These are phyloP conservation scores for Paramecium sexaurelia DNA, from an alignment of 73 alveolate genomes.

Conservation along the genomic window DNA sequence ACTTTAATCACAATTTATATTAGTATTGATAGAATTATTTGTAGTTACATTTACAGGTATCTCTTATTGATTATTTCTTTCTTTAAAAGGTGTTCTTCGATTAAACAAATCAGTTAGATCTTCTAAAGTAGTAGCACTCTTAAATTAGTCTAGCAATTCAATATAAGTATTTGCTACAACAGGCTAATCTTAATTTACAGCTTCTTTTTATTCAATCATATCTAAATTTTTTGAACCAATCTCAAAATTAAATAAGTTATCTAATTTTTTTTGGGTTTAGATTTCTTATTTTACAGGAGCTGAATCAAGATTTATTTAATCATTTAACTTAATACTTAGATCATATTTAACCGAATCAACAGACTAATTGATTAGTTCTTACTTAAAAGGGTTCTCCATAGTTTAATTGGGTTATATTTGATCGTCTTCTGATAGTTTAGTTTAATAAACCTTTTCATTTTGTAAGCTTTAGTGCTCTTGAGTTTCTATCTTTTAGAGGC, in stretches of 20 bases:
- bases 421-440: background rate
- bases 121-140: background rate
- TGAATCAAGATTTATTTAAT: too few relatives aligned
- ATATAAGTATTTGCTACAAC: background rate
- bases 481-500: background rate
- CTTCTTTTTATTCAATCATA: background rate
- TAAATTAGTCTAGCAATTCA: background rate
- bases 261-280: background rate
- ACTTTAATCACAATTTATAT: background rate
- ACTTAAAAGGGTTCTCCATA: background rate
- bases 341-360: background rate
- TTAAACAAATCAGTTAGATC: constrained; percentile 33
- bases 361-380: background rate
- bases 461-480: background rate
- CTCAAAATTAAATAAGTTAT: background rate
- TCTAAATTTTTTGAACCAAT: background rate
- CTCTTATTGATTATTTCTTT: background rate
- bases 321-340: background rate
- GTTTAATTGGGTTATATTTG: background rate
- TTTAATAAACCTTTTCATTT: too few relatives aligned
- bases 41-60: background rate
- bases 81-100: background rate
- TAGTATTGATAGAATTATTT: background rate
- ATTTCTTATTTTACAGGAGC: background rate
- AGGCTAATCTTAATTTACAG: background rate